These are phyloP conservation scores for Marchantia polymorpha DNA, from an alignment of 225 moss, liverwort and hornwort genomes.

Conservation along the genomic window DNA sequence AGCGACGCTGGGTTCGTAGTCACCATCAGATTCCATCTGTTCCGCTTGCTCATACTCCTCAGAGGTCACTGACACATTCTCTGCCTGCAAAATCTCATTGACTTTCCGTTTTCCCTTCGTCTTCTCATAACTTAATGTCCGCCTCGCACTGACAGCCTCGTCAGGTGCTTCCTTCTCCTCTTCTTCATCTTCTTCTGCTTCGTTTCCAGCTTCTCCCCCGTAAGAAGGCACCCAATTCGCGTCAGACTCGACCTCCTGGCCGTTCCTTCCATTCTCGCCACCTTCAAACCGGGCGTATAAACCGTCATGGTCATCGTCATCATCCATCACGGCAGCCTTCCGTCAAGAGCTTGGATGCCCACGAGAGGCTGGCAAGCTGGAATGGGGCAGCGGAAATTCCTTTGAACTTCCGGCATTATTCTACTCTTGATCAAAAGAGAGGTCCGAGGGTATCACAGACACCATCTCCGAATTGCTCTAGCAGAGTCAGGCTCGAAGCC, in stretches of 20 bases:
- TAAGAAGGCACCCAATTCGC: slow-evolving; percentile 8
- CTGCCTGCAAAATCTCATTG: neutral
- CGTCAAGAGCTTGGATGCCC: slow-evolving; percentile 1
- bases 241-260: slow-evolving; percentile 11
- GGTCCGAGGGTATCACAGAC: neutral
- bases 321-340: slow-evolving; percentile 14
- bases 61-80: neutral
- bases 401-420: slow-evolving; percentile 3
- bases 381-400: neutral
- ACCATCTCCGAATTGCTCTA: slow-evolving; percentile 7
- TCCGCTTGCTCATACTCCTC: neutral
- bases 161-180: slow-evolving; percentile 4
- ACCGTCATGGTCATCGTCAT: slow-evolving; percentile 11
- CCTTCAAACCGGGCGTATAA: slow-evolving; percentile 6
- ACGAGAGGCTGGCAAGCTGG: neutral
- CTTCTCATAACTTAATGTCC: neutral
- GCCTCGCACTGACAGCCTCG: neutral
- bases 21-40: neutral
- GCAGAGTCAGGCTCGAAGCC: neutral
- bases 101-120: slow-evolving; percentile 1
- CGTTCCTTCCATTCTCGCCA: neutral
- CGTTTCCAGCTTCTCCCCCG: neutral
- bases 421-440: neutral
- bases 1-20: neutral
- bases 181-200: slow-evolving; percentile 9